Evolutionary conservation across 1,284 basidiomycete species (phyloP).

Genomic region (Grifola frondosa): DNA sequence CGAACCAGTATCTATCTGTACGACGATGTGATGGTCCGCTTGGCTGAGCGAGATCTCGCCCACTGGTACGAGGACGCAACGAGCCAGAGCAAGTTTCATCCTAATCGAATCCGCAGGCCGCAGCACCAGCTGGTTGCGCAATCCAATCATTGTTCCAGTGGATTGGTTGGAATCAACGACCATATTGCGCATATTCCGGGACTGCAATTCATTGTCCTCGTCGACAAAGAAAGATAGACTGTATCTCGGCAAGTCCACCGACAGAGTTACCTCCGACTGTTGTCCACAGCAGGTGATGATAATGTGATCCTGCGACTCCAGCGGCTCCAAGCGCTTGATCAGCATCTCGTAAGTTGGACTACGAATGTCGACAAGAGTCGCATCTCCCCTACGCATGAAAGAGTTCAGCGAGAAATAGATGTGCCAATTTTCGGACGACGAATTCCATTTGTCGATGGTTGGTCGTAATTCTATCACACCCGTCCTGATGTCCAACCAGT

Average conservation of each 20-base stretch:
- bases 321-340: conserved; percentile 22
- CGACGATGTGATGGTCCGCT: conserved; percentile 14
- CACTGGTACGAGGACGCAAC: conserved; percentile 36
- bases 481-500: conserved; percentile 39
- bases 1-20: conserved; percentile 6
- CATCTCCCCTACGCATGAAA: background rate
- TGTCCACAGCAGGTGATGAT: too few relatives aligned
- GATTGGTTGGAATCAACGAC: conserved; percentile 36
- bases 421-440: conserved; percentile 23
- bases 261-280: conserved; percentile 5
- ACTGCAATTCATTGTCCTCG: conserved; percentile 31
- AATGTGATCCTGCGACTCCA: conserved; percentile 31
- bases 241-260: conserved; percentile 34
- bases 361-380: conserved; percentile 28
- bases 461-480: conserved; percentile 40
- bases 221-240: conserved; percentile 38
- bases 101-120: too few relatives aligned
- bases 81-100: conserved; percentile 17
- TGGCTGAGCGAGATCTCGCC: conserved; percentile 27
- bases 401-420: conserved; percentile 15
- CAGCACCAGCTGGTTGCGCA: conserved; percentile 42
- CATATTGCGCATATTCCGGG: conserved; percentile 36
- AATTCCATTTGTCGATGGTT: conserved; percentile 22
- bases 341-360: conserved; percentile 36
- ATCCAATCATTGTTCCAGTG: conserved; percentile 38